Evolutionary conservation across 768 basidiomycete genomes (phyloP), one percentile per base, ranked within the genome.

Genomic region (Mycena alexandri): DNA sequence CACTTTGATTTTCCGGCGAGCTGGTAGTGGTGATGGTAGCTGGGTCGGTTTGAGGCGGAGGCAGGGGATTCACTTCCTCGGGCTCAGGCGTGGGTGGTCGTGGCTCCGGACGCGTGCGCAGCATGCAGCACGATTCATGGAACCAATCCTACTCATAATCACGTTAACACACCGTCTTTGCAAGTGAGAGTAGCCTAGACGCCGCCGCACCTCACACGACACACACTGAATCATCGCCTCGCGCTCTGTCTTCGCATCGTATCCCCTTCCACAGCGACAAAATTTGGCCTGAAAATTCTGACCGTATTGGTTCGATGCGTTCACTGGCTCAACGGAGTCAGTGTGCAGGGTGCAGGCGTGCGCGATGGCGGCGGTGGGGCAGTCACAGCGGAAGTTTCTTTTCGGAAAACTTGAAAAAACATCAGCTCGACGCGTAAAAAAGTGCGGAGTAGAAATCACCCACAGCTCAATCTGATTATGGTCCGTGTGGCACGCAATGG

Each of bases 191-290:
- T 46, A 54, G 25, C 29, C 29, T 3, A 29, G 25, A 53, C 58
- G 70, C 57, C 74, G 69, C 93, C 93, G 74, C 70, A 94, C 93
- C 85, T 95, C 94, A 78, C 94, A 95, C 19, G 88, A 81, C 58
- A 95, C 79, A 76, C 94, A 95, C 79, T 95, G 94, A 34, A 95
- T 90, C 94, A 95, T 95, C 3, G 93, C 92, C 79, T 95, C 94
- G 65, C 77, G 78, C 79, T 95, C 94, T 21, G 81, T 87, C 71
- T 85, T 84, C 34, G 91, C 85, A 74, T 95, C 90, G 73, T 95
- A 95, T 46, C 85, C 77, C 68, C 86, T 79, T 47, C 86, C 85
- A 75, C 94, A 95, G 34, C 94, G 84, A 78, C 94, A 95, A 75
- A 95, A 95, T 33, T 81, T 68, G 29, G 83, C 86, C 25, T 79